Conservation (phyloP, 2,329 filamentous ascomycete genomes). For the Plenodomus lindquistii region DNA sequence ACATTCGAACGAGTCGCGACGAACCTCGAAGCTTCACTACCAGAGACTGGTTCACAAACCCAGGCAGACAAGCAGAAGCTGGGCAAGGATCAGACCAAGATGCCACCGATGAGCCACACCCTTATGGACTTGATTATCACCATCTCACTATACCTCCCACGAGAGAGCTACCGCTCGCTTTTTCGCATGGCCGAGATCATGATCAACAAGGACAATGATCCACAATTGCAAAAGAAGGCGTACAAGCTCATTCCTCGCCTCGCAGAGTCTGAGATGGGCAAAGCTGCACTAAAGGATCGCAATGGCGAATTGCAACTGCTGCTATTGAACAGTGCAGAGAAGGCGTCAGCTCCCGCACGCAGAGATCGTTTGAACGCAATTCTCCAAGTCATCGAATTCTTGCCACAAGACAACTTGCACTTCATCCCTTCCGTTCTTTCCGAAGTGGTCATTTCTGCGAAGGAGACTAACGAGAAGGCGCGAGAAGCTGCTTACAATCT, state of each 20-base stretch:
- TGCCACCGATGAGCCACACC: conserved; percentile 92
- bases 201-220: conserved; percentile 78
- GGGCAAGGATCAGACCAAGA: conserved; percentile 65
- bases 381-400: conserved; percentile 74
- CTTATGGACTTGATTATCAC: conserved; percentile 97
- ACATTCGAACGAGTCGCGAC: conserved; percentile 14
- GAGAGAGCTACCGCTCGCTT: conserved; percentile 79
- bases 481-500: conserved; percentile 87
- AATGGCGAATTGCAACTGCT: conserved; percentile 80
- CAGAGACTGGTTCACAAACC: conserved; percentile 60
- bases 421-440: conserved; percentile 91
- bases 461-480: conserved; percentile 96
- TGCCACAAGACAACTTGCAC: conserved; percentile 78
- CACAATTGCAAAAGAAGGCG: conserved; percentile 96
- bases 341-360: conserved; percentile 82
- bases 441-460: conserved; percentile 94
- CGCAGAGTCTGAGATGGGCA: conserved; percentile 77
- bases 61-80: conserved; percentile 66
- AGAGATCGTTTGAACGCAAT: conserved; percentile 86
- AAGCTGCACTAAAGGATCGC: conserved; percentile 74
- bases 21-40: conserved; percentile 19
- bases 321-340: conserved; percentile 77
- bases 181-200: conserved; percentile 87
- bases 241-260: conserved; percentile 97
- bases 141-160: conserved; percentile 89